Conservation (phyloP, 2,329 filamentous ascomycete species). For the Sarocladiaceae sp. region DNA sequence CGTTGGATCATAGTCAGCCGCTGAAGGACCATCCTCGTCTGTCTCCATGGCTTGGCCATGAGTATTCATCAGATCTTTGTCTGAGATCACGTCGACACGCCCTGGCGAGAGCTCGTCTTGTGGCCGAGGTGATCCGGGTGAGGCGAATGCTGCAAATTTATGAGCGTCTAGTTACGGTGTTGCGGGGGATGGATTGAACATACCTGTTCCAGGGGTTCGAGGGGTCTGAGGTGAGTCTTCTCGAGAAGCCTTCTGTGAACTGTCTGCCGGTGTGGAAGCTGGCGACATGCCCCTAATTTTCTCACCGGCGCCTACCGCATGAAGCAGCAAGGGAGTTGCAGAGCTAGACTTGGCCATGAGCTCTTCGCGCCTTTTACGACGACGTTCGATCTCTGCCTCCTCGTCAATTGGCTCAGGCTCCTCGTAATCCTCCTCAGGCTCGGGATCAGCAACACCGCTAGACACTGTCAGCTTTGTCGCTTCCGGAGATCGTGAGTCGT, state of each 20-base stretch:
- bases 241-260: neutral
- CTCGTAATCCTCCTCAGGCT: constrained; percentile 38
- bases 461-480: neutral
- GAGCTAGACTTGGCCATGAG: constrained; percentile 77
- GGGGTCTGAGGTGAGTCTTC: constrained; percentile 32
- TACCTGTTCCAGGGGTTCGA: constrained; percentile 43
- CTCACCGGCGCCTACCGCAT: constrained; percentile 61
- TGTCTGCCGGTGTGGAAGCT: constrained; percentile 39
- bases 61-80: constrained; percentile 60
- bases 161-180: constrained; percentile 16
- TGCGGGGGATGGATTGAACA: constrained; percentile 14
- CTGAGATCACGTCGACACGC: constrained; percentile 57
- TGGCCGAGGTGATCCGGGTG: constrained; percentile 37
- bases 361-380: constrained; percentile 76
- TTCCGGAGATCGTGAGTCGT: neutral
- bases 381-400: constrained; percentile 76
- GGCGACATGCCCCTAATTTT: constrained; percentile 48
- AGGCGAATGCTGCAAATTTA: constrained; percentile 26
- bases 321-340: constrained; percentile 66
- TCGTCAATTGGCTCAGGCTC: constrained; percentile 65
- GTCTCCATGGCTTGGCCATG: constrained; percentile 36
- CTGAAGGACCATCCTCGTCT: constrained; percentile 71
- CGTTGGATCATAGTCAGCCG: constrained; percentile 86
- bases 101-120: constrained; percentile 50
- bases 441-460: constrained; percentile 19